Evolutionary conservation across 2,329 filamentous ascomycete genomes (phyloP).

Genomic region (Cladosporium colombiae): DNA sequence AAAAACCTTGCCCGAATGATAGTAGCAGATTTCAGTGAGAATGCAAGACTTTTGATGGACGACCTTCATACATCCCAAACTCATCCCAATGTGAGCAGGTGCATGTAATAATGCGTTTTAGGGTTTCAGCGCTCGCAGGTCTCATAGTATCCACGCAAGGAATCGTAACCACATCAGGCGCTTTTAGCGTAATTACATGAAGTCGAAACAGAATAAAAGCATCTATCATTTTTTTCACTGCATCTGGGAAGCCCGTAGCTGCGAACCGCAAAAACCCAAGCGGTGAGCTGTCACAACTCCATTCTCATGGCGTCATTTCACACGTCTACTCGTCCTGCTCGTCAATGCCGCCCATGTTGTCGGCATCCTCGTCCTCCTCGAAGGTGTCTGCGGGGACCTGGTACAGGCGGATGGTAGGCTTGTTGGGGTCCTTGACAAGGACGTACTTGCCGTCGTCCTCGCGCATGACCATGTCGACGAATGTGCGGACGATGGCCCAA

Average conservation of each 20-base stretch:
- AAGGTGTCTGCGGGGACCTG: constrained; percentile 84
- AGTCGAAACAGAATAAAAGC: constrained; percentile 12
- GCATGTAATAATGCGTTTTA: too few relatives aligned
- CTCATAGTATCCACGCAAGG: too few relatives aligned
- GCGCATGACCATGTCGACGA: constrained; percentile 88
- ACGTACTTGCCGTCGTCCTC: constrained; percentile 74
- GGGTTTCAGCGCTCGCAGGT: too few relatives aligned
- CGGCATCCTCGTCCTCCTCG: constrained; percentile 84
- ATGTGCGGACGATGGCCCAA: constrained; percentile 98
- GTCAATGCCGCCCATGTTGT: constrained; percentile 61
- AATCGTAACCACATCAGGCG: not conserved
- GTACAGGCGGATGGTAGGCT: constrained; percentile 90
- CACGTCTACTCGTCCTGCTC: constrained; percentile 55
- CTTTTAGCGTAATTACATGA: not conserved
- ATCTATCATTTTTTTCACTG: constrained; percentile 19
- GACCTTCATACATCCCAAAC: too few relatives aligned
- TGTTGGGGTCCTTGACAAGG: constrained; percentile 87
- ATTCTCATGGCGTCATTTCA: constrained; percentile 15
- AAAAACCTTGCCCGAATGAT: too few relatives aligned
- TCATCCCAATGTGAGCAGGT: too few relatives aligned
- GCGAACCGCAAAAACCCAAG: constrained; percentile 7
- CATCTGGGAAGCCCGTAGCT: constrained; percentile 17
- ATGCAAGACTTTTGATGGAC: too few relatives aligned
- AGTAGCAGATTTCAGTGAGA: too few relatives aligned
- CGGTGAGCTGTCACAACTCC: constrained; percentile 20